A percentile compares a stretch with the other conserved stretches of the same genome.
phyloP scores from a whole-genome alignment of 768 basidiomycete genomes.

The Tephrocybe rancida region DNA sequence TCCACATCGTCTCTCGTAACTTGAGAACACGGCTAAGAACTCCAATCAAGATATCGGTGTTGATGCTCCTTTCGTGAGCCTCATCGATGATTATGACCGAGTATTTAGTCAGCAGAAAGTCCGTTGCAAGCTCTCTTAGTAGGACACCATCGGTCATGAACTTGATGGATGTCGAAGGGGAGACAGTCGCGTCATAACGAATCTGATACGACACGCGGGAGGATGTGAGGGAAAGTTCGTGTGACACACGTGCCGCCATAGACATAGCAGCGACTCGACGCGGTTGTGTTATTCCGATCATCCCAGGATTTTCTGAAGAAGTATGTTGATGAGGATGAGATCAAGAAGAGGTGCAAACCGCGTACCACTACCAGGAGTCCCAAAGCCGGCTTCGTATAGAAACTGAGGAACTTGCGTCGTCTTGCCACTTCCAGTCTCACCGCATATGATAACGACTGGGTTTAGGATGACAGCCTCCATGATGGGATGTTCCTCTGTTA shows the following conservation, averaged over 20 bases:
- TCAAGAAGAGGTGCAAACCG: background rate
- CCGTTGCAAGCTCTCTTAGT: slow-evolving; percentile 86
- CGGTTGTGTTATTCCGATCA: slow-evolving; percentile 98
- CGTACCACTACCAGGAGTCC: slow-evolving; percentile 77
- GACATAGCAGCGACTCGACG: slow-evolving; percentile 97
- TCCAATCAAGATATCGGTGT: slow-evolving; percentile 96
- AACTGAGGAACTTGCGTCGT: slow-evolving; percentile 99
- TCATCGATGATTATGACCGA: slow-evolving; percentile 97
- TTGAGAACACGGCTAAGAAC: slow-evolving; percentile 93
- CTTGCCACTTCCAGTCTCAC: slow-evolving; percentile 98
- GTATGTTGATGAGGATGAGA: slow-evolving; percentile 2
- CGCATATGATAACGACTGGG: slow-evolving; percentile 79
- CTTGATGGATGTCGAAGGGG: slow-evolving; percentile 89
- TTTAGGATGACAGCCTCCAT: slow-evolving; percentile 91
- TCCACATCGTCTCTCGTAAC: slow-evolving; percentile 89
- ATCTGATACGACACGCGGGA: slow-evolving; percentile 94
- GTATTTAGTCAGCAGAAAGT: slow-evolving; percentile 94
- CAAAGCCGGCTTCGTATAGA: slow-evolving; percentile 96
- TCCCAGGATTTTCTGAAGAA: slow-evolving; percentile 86
- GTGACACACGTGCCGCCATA: slow-evolving; percentile 90
- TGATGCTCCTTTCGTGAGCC: slow-evolving; percentile 97
- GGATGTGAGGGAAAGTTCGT: slow-evolving; percentile 84
- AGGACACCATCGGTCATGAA: slow-evolving; percentile 99
- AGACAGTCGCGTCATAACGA: slow-evolving; percentile 94
- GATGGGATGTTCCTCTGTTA: slow-evolving; percentile 91